Evolutionary conservation across 306 rosid genomes (phyloP).

Genomic region (Castanea mollissima): DNA sequence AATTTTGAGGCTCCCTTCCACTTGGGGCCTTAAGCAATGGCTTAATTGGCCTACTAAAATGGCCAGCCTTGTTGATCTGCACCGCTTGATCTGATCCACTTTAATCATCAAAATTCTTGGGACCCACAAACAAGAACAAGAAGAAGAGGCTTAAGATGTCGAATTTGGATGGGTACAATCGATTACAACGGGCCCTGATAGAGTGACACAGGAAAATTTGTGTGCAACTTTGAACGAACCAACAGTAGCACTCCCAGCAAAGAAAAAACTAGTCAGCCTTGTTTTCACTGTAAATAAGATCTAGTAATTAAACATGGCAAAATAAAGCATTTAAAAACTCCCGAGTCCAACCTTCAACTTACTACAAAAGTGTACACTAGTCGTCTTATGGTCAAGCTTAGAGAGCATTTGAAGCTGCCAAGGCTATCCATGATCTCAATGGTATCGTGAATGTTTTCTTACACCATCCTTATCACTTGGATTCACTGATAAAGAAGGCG

Average conservation of each 20-base stretch:
- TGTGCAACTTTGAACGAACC: neutral
- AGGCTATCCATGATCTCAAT: constrained; percentile 80
- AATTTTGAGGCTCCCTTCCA: too few relatives aligned
- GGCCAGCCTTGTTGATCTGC: too few relatives aligned
- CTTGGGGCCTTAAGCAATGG: too few relatives aligned
- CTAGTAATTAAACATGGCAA: neutral
- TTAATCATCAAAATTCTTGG: too few relatives aligned
- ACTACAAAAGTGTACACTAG: neutral
- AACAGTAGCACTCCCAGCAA: neutral
- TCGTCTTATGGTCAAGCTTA: constrained; percentile 66
- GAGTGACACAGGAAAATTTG: too few relatives aligned
- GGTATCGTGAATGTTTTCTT: constrained; percentile 56
- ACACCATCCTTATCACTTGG: constrained; percentile 77
- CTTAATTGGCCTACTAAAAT: too few relatives aligned
- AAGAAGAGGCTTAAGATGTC: too few relatives aligned
- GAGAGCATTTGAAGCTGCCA: constrained; percentile 76
- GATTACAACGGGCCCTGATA: too few relatives aligned
- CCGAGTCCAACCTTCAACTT: neutral
- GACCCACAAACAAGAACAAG: too few relatives aligned
- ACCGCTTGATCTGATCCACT: too few relatives aligned
- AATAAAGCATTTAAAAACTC: neutral
- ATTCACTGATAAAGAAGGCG: constrained; percentile 82
- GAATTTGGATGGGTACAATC: too few relatives aligned
- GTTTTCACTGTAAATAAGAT: neutral
- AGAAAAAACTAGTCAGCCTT: neutral